Conservation (phyloP, 352 stramenopile species). For the Phytophthora nicotianae region DNA sequence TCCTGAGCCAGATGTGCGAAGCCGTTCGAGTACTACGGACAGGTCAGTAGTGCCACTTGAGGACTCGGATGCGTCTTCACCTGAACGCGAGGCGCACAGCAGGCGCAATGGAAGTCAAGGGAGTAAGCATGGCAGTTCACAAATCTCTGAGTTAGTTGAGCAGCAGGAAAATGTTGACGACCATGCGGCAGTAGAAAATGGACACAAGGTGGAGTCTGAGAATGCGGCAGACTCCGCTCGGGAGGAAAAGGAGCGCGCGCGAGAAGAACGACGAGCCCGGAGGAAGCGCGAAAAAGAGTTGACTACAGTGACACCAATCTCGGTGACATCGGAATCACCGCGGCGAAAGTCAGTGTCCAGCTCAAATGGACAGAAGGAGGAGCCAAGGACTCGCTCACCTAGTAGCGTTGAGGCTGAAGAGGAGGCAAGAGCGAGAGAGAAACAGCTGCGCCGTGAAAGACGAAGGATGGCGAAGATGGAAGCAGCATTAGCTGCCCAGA, state of each 20-base stretch:
- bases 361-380: conserved; percentile 8
- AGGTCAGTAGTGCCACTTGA: conserved; percentile 1
- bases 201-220: not conserved
- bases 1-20: not conserved
- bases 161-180: conserved; percentile 6
- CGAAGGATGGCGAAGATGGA: conserved; percentile 43
- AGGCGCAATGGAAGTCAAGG: conserved; percentile 18
- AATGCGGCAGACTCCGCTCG: not conserved
- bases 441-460: conserved; percentile 40
- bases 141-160: not conserved
- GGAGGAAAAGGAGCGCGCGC: conserved; percentile 22
- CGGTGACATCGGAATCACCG: conserved; percentile 17
- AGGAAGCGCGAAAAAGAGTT: conserved; percentile 33
- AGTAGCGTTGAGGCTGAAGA: conserved; percentile 28
- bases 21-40: not conserved
- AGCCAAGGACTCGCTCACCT: conserved; percentile 10
- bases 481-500: conserved; percentile 43
- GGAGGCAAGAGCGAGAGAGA: conserved; percentile 28
- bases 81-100: conserved; percentile 11
- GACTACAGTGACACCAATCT: conserved; percentile 8
- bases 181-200: conserved; percentile 4
- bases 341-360: conserved; percentile 14
- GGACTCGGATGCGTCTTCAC: conserved; percentile 14
- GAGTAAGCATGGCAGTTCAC: conserved; percentile 14
- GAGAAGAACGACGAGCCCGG: conserved; percentile 26